Base-by-base conservation (phyloP, 192 early-diverging fungal genomes). In the Rhizoclosmatium sp. region DNA sequence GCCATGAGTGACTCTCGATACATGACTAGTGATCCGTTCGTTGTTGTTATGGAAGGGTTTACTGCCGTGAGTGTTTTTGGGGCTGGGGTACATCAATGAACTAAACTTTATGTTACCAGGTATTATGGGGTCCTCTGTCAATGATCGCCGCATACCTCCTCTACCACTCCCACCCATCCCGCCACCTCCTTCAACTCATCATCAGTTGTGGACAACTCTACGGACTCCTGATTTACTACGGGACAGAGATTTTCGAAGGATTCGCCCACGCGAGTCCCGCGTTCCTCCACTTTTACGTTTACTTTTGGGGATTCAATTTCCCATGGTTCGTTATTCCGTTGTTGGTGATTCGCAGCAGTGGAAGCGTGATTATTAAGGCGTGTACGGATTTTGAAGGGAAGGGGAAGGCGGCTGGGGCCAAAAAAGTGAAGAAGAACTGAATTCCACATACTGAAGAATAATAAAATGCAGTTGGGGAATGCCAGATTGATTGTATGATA, bases 251-350 rank as follows among this genome's bases (percentile, higher is more conserved):
- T 39, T 51, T 85, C 23, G 87, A 88, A 3, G 79, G 73, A 44
- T 85, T 85, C 75, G 81, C 81, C 7, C 90, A 95, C 82, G 91
- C 91, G 23, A 89, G 86, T 56, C 93, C 94, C 4, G 87, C 92
- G 73, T 90, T 94, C 7, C 86, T 89, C 82, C 96, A 98, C 87
- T 96, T 93, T 78, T 96, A 91, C 87, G 89, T 93, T 68, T 98
- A 98, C 89, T 97, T 98, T 88, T 88, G 92, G 3, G 82, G 88
- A 46, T 84, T 96, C 78, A 98, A 98, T 84, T 67, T 83, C 19
- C 86, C 93, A 16, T 98, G 97, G 97, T 90, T 96, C 66, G 67
- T 96, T 10, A 84, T 95, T 21, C 94, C 94, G 0, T 65, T 83
- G 31, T 80, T 89, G 46, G 81, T 92, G 3, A 78, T 84, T 31